These are phyloP conservation scores for Mortierella sp. DNA, from an alignment of 371 early-diverging fungal species.

Conservation along the genomic window DNA sequence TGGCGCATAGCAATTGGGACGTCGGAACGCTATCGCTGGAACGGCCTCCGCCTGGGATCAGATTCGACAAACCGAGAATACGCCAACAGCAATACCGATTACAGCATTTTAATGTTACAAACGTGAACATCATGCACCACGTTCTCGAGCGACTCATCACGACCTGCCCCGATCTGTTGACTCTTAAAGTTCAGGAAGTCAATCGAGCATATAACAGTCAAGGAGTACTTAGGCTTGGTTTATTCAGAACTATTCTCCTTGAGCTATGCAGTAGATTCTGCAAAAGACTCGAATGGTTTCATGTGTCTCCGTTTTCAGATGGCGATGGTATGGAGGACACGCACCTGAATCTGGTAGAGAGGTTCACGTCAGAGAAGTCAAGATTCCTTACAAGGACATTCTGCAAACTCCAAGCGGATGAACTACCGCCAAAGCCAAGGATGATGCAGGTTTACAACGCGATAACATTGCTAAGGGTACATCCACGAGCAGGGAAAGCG, in stretches of 20 bases:
- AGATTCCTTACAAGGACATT: conserved; percentile 2
- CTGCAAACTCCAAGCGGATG: background rate
- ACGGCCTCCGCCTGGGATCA: background rate
- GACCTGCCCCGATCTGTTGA: background rate
- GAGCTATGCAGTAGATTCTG: background rate
- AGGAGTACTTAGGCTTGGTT: background rate
- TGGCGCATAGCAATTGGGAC: background rate
- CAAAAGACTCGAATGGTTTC: background rate
- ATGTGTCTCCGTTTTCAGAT: background rate
- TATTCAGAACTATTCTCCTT: background rate
- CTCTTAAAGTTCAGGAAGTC: background rate
- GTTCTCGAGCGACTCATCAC: background rate
- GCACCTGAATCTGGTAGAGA: background rate
- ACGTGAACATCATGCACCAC: background rate
- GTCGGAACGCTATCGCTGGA: background rate
- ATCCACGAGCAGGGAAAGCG: background rate
- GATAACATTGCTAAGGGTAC: background rate
- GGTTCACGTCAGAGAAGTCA: background rate
- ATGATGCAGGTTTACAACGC: background rate
- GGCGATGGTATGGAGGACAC: background rate
- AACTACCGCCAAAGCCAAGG: background rate
- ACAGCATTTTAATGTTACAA: background rate
- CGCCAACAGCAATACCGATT: background rate
- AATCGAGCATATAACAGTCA: background rate
- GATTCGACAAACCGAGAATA: background rate